Base-by-base conservation (phyloP, 345 rosid genomes). In the Syzygium jambos region DNA sequence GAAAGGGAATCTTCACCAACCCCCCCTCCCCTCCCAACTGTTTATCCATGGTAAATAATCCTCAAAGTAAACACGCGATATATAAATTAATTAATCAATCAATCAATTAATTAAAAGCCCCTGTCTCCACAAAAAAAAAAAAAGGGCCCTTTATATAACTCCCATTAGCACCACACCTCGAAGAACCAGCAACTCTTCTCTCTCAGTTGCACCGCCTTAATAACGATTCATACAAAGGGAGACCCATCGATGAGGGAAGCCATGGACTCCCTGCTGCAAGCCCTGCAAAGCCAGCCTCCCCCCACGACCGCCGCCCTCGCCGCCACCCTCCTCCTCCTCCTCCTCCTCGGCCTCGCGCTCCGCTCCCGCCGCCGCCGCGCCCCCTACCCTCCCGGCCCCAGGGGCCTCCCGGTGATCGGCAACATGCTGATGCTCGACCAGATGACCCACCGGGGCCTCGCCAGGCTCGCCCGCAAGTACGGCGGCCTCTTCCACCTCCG, bases 371-470 rank as follows among this genome's bases (percentile, higher is more conserved):
- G 92, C 51, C 85, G 92, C 30, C 90, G 89, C 86, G 85, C 80
- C 30, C 98, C 94, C 0, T 95, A 89, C 85, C 99, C 99, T 4
- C 99, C 99, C 6, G 99, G 99, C 9, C 99, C 99, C 1, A 93
- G 89, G 86, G 99, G 99, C 21, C 78, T 93, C 49, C 99, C 99
- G 21, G 86, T 98, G 57, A 92, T 98, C 68, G 99, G 99, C 30
- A 98, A 93, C 92, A 95, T 98, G 96, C 61, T 91, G 5, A 92
- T 98, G 98, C 93, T 96, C 95, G 98, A 96, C 93, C 97, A 96
- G 88, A 87, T 98, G 86, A 98, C 97, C 6, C 99, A 98, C 91
- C 96, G 97, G 54, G 99, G 98, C 23, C 92, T 98, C 23, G 96
- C 96, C 4, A 91, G 91, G 27, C 89, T 98, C 16, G 96, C 95